These are phyloP conservation scores for Nicotiana paniculata DNA, from an alignment of 257 asterid genomes.

Conservation along the genomic window DNA sequence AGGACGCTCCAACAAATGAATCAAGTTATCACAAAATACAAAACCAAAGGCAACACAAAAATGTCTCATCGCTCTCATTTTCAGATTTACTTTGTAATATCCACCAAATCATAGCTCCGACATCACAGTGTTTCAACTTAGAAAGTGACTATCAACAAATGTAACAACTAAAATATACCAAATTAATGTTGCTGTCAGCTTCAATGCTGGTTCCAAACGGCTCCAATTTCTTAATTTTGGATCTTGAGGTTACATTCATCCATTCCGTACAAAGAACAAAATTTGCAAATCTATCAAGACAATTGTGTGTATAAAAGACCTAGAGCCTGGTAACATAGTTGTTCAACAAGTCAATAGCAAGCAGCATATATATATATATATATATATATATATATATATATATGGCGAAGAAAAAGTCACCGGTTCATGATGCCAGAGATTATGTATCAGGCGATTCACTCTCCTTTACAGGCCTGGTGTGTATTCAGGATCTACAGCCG, in stretches of 20 bases:
- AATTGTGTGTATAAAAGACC: conserved; percentile 17
- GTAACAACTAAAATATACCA: neutral
- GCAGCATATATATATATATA: neutral
- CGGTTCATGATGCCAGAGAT: conserved; percentile 27
- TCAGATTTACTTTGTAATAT: neutral
- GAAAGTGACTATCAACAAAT: neutral
- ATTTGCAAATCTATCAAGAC: too few species aligned
- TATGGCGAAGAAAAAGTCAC: conserved; percentile 26
- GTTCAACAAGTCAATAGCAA: neutral
- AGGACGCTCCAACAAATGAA: conserved; percentile 8
- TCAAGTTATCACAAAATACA: conserved; percentile 1
- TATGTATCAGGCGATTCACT: conserved; percentile 41
- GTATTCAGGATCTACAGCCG: conserved; percentile 21
- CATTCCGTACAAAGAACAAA: neutral
- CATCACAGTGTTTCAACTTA: neutral
- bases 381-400: too few species aligned
- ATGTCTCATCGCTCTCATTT: neutral
- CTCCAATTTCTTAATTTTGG: too few species aligned
- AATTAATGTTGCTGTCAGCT: neutral
- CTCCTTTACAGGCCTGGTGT: conserved; percentile 46
- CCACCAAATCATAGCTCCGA: neutral
- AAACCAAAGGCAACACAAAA: neutral
- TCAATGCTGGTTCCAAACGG: neutral
- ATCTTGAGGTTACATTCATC: neutral
- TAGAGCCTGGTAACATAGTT: conserved; percentile 2